A percentile compares a stretch with the other conserved stretches of the same genome.
These are phyloP conservation scores for Pelargonium citronellum DNA, from an alignment of 441 rosid species.

Conservation along the genomic window DNA sequence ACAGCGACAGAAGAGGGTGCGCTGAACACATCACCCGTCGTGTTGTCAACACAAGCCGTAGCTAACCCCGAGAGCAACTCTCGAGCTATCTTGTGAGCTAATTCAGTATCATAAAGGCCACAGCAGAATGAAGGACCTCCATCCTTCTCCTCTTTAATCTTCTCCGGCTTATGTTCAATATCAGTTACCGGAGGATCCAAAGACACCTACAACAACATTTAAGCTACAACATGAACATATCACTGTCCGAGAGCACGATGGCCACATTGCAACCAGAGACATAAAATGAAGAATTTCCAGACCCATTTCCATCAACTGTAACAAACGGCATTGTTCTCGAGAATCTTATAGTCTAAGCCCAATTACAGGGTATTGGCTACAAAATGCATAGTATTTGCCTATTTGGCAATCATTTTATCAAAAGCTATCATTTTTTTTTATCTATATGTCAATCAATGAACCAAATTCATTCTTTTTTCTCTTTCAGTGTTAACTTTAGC, in stretches of 20 bases:
- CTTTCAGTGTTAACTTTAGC: neutral
- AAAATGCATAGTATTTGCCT: neutral
- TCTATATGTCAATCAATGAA: neutral
- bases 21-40: constrained; percentile 67
- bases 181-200: constrained; percentile 47
- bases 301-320: neutral
- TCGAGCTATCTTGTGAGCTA: constrained; percentile 59
- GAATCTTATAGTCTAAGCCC: neutral
- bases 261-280: neutral
- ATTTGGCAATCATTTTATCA: neutral
- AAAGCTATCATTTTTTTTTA: neutral
- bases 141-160: constrained; percentile 53
- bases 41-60: constrained; percentile 77
- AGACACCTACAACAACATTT: constrained; percentile 17
- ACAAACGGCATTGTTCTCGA: neutral
- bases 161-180: constrained; percentile 42
- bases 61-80: constrained; percentile 70
- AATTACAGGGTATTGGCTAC: neutral
- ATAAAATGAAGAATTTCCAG: neutral
- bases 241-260: constrained; percentile 9
- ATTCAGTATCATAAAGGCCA: constrained; percentile 53
- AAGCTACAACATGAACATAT: constrained; percentile 8
- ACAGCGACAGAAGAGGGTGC: constrained; percentile 76
- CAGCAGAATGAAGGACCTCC: constrained; percentile 51
- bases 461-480: neutral